These are phyloP conservation scores for Schizophyllum amplum DNA, from an alignment of 1,284 basidiomycete species.

Conservation along the genomic window DNA sequence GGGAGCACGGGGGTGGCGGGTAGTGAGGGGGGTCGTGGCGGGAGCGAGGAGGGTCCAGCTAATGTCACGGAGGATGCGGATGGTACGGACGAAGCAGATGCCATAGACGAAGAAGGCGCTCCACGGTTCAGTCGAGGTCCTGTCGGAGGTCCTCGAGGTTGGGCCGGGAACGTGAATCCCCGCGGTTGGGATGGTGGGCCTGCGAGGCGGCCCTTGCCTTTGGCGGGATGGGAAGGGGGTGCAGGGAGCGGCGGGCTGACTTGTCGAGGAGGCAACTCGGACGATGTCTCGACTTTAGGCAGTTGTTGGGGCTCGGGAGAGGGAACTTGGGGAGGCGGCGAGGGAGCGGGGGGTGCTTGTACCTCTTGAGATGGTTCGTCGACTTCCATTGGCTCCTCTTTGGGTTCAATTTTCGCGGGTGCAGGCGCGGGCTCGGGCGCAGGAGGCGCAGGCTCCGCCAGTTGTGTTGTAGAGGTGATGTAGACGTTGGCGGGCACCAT, in stretches of 20 bases:
- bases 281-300: neutral
- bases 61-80: neutral
- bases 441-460: too few species aligned
- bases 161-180: neutral
- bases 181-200: neutral
- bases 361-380: neutral
- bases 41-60: neutral
- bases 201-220: neutral
- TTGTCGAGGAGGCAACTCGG: neutral
- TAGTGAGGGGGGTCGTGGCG: neutral
- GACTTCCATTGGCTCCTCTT: neutral
- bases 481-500: neutral
- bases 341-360: neutral
- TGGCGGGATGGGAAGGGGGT: neutral
- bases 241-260: too few species aligned
- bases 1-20: neutral
- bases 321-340: neutral
- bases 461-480: neutral
- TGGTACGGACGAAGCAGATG: too few species aligned
- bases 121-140: too few species aligned
- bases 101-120: too few species aligned
- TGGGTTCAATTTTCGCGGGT: neutral
- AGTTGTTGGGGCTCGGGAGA: neutral
- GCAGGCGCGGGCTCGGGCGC: too few species aligned
- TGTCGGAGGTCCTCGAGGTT: too few species aligned